Evolutionary conservation across 768 basidiomycete genomes (phyloP), one percentile per base, ranked within the genome.

Genomic region (Gloeophyllum trabeum): DNA sequence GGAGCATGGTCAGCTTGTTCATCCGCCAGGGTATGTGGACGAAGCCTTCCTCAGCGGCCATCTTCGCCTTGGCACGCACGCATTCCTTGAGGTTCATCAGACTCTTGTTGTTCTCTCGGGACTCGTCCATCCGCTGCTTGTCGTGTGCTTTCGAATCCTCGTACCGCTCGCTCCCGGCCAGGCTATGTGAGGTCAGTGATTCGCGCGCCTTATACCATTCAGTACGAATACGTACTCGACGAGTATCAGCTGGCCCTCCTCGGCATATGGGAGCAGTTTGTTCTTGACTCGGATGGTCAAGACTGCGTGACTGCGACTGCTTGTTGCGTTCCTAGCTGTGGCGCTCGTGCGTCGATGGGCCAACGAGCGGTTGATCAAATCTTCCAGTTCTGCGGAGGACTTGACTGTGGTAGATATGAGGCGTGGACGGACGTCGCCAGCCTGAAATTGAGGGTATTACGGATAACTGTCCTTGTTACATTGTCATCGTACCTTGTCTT

Each of bases 11-110:
- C 32, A 63, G 48, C 40, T 59, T 60, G 51, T 61, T 62, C 13
- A 51, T 30, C 24, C 62, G 50, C 52, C 56, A 63, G 0, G 62
- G 62, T 25, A 63, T 61, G 42, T 63, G 61, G 20, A 62, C 61
- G 39, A 62, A 63, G 21, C 57, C 60, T 25, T 60, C 61, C 41
- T 63, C 60, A 12, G 46, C 46, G 6, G 56, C 59, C 48, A 61
- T 60, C 45, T 56, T 60, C 14, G 62, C 61, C 43, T 59, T 61
- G 22, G 62, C 60, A 19, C 58, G 57, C 14, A 63, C 62, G 34
- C 62, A 63, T 30, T 63, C 62, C 48, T 63, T 63, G 32, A 63
- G 53, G 39, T 56, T 54, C 56, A 61, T 58, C 19, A 63, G 48
- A 35, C 55, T 58, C 46, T 60, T 61, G 51, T 63, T 63, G 43